phyloP scores from a whole-genome alignment of 305 asterid genomes.

The Galium porrigens region DNA sequence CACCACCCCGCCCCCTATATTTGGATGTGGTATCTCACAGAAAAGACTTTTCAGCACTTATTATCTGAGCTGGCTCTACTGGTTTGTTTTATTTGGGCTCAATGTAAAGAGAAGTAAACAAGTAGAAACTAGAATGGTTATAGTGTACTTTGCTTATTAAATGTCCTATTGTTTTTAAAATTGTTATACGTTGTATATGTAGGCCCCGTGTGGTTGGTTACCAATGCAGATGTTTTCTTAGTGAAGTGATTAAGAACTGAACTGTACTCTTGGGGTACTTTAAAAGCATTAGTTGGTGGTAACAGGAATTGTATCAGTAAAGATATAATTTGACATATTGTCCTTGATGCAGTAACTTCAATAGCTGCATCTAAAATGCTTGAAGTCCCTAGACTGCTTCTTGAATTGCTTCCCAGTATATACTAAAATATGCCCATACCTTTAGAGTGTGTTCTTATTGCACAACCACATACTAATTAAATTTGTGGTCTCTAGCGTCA shows the following conservation, averaged over 20 bases:
- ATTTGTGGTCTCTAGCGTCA: not conserved
- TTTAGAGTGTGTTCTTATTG: not conserved
- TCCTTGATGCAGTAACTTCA: no score
- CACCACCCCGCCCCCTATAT: no score
- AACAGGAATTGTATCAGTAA: no score
- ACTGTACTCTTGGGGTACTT: no score
- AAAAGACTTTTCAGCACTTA: not conserved
- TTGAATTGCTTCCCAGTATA: not conserved
- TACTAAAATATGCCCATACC: not conserved
- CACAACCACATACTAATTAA: not conserved
- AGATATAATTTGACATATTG: no score
- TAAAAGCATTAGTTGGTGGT: no score
- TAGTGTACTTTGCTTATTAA: not conserved
- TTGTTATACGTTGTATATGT: not conserved
- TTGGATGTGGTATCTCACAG: not conserved
- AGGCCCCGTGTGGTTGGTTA: no score
- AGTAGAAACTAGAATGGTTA: not conserved
- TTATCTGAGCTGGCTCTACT: not conserved
- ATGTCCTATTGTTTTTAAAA: not conserved
- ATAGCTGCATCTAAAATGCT: not conserved
- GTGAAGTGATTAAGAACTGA: no score
- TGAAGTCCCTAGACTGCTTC: not conserved
- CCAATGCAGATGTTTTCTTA: no score
- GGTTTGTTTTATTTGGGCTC: not conserved
- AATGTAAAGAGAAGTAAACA: not conserved